Evolutionary conservation across 257 asterid genomes (phyloP).

Genomic region (Solanum megistacrolobum): DNA sequence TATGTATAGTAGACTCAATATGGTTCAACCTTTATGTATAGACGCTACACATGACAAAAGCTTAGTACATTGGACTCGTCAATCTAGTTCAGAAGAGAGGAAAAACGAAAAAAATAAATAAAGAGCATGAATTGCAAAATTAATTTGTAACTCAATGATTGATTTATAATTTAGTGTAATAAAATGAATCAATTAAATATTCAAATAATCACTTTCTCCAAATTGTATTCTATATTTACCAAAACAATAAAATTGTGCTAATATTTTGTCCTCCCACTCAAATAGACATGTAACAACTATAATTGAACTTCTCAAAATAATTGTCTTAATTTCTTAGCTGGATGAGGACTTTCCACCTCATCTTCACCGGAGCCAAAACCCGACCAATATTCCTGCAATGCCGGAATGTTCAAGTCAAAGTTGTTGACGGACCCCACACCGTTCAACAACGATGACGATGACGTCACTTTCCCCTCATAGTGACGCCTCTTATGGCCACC

Average conservation of each 20-base stretch:
- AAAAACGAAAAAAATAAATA: not conserved
- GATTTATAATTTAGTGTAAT: not conserved
- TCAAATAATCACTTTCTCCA: not conserved
- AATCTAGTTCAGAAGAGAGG: not conserved
- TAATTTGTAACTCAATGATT: not conserved
- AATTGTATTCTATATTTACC: not conserved
- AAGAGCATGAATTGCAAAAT: not conserved
- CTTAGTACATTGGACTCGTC: not conserved
- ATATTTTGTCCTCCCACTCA: not conserved
- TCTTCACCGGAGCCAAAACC: constrained; percentile 25
- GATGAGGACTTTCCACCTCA: constrained; percentile 66
- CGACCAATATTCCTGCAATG: constrained; percentile 23
- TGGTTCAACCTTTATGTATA: not conserved
- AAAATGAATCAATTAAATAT: not conserved
- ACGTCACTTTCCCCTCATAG: constrained; percentile 38
- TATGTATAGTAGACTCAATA: not conserved
- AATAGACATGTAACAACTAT: not conserved
- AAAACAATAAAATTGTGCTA: not conserved
- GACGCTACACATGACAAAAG: not conserved
- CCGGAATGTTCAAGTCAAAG: constrained; percentile 60
- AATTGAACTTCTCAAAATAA: not conserved
- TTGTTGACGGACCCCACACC: constrained; percentile 40
- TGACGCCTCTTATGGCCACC: constrained; percentile 55
- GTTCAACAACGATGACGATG: constrained; percentile 20
- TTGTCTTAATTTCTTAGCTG: constrained; percentile 38